Base-by-base conservation (phyloP, 2,329 filamentous ascomycete species). In the Fusarium sp. region DNA sequence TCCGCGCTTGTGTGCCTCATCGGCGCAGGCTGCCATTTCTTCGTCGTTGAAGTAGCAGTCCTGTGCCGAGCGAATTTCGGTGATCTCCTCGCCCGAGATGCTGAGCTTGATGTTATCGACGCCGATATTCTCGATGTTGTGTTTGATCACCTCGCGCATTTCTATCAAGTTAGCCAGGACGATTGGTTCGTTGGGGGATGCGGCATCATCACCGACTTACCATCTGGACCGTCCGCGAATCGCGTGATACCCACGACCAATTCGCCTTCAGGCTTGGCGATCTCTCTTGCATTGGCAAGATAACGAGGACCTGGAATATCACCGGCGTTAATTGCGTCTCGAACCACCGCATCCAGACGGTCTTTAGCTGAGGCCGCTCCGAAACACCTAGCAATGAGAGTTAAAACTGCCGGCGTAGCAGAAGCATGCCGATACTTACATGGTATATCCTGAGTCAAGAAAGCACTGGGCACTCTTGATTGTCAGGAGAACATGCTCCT, bases 321-420 rank as follows among this genome's bases (percentile, higher is more conserved):
- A 4, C 61, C 67, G 2, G 58, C 58, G 5, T 70, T 70, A 22
- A 70, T 66, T 13, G 67, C 65, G 48, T 70, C 62, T 25, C 61
- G 57, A 11, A 60, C 44, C 20, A 69, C 61, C 18, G 65, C 61
- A 44, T 70, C 67, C 5, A 70, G 65, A 12, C 65, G 49, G 32
- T 70, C 67, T n/a, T 70, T 70, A 22, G 67, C 67, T 29, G 67
- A 27, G n/a, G 67, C 61, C 9, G 67, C 65, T 16, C 67, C 61
- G 15, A 69, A 70, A n/a, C 65, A 69, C 61, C 65, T 69, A 4
- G 5, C 6, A 22, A 5, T 20, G 5, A 20, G 18, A 5, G 15
- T 55, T 7, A 53, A 20, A 8, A 24, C 13, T 27, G 9, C 22
- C 8, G 29, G 18, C 13, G n/a, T 8, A 2, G 25, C 13, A 16